Evolutionary conservation across 2,329 filamentous ascomycete genomes (phyloP), one percentile per base, ranked within the genome.

Genomic region (Corniculantispora saksenae): DNA sequence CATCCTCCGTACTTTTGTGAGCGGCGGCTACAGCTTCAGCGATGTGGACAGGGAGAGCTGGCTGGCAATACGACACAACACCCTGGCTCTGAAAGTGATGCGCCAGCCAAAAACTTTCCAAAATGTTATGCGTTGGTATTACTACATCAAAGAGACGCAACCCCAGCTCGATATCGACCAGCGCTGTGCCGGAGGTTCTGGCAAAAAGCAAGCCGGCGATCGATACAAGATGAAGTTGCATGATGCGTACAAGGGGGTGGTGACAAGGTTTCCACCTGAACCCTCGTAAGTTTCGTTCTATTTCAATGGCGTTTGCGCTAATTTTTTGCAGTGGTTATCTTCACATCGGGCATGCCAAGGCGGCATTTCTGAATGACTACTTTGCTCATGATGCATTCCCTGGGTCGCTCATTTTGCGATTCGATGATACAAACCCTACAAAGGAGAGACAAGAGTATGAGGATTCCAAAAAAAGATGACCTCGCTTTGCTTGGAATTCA

Each of bases 371-470:
- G 58, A 95, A 93, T 79, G 92, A 97, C 77, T 97, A 94, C 82
- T 97, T 97, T 71, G 93, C 92, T n/a, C 92, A 96, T 75, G 89
- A 92, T 77, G 90, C 91, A 70, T 94, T 94, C 81, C 88, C 92
- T 63, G 94, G 93, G 70, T 94, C 89, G 69, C 82, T 97, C 68
- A 87, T 94, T 64, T 85, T 96, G 54, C 90, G 94, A 61, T 94
- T 97, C 72, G 94, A 97, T 74, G 94, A 97, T 74, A 97, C 94
- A 60, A 97, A 97, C 77, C 93, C 93, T 3, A 88, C 89, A 62
- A 97, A 97, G 75, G 93, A 97, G 82, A 96, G 94, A 80, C 87
- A 92, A 75, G 93, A 97, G 79, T 97, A 89, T 77, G 88, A 97
- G 74, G 92, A 97, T 78, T 85, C 92, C 5, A 97, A 97, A 66